Evolutionary conservation across 2,329 filamentous ascomycete genomes (phyloP), one percentile per base, ranked within the genome.

Genomic region (Hypoxylon sp.): DNA sequence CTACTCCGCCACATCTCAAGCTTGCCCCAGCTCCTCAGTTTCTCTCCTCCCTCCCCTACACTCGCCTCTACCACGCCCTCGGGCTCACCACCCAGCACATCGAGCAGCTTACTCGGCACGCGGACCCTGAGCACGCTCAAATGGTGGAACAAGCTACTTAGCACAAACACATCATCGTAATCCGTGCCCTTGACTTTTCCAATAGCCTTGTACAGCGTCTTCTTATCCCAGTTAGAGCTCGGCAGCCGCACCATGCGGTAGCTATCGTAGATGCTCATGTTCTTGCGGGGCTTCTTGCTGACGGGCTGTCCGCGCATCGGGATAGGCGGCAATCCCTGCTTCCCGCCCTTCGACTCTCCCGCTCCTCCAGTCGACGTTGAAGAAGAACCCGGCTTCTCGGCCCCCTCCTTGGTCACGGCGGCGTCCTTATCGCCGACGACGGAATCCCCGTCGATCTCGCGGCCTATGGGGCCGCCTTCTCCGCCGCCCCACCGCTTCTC

Each of bases 401-500:
- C 21, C 21, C 5, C 48, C 30, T 45, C 30, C 17, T 19, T 36
- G 6, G 45, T n/a, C 2, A 32, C 28, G 28, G 50, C 21, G 6
- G 69, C 55, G 46, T 85, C 83, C 74, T 84, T 85, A 67, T 86
- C 84, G 19, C 82, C 83, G 11, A 82, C 72, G 25, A 82, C 72
- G 9, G 79, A 75, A 65, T 85, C 82, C 45, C 80, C 80, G 48
- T 88, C 86, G 32, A 87, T 79, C 77, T 91, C 89, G 25, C 86
- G 83, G 1, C 89, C 89, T 67, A 90, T 90, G 2, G 87, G 86
- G 0, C 89, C 89, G 32, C 89, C 89, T 7, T 84, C 74, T 2
- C 87, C 88, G 50, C 89, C 89, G 56, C 89, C 89, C 89, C 89
- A 91, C 61, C 89, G 84, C 34, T 82, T 85, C 72, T 82, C 84